A percentile compares a stretch with the other conserved stretches of the same genome.
These are phyloP conservation scores for Pyrenochaeta sp. DNA, from an alignment of 2,329 filamentous ascomycete species.

Conservation along the genomic window DNA sequence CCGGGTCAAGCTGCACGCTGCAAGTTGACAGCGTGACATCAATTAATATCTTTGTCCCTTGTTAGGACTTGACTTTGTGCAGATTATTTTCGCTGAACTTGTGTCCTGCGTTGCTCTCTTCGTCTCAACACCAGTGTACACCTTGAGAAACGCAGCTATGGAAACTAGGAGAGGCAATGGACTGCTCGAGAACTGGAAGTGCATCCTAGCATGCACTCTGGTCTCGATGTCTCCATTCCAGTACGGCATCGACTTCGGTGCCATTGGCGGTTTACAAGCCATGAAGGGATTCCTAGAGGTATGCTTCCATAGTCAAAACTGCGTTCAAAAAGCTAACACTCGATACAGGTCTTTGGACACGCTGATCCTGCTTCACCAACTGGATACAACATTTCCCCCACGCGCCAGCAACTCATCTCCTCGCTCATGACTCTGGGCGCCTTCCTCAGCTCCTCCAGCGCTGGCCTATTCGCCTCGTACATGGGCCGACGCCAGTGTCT, in stretches of 20 bases:
- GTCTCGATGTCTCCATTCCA: conserved; percentile 61
- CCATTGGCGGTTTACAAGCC: conserved; percentile 60
- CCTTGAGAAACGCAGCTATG: no score
- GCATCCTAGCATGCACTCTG: conserved; percentile 57
- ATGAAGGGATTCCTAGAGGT: conserved; percentile 60
- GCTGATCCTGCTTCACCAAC: conserved; percentile 36
- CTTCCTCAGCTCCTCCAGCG: conserved; percentile 52
- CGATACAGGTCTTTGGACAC: conserved; percentile 38
- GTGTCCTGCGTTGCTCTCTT: background rate
- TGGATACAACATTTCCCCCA: conserved; percentile 55
- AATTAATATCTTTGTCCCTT: no score
- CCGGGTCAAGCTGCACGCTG: no score
- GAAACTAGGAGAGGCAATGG: conserved; percentile 26
- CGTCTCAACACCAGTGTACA: no score
- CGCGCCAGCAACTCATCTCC: conserved; percentile 54
- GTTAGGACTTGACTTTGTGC: no score
- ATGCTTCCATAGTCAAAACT: conserved; percentile 4
- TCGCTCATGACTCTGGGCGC: conserved; percentile 57
- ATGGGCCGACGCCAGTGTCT: conserved; percentile 55
- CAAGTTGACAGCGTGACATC: no score
- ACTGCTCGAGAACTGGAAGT: conserved; percentile 56
- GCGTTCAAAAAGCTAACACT: background rate
- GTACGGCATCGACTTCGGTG: conserved; percentile 61
- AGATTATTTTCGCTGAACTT: no score
- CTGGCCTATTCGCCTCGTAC: conserved; percentile 39